phyloP scores from a whole-genome alignment of 78 protist genomes.

The Speleostelium caveatum region DNA sequence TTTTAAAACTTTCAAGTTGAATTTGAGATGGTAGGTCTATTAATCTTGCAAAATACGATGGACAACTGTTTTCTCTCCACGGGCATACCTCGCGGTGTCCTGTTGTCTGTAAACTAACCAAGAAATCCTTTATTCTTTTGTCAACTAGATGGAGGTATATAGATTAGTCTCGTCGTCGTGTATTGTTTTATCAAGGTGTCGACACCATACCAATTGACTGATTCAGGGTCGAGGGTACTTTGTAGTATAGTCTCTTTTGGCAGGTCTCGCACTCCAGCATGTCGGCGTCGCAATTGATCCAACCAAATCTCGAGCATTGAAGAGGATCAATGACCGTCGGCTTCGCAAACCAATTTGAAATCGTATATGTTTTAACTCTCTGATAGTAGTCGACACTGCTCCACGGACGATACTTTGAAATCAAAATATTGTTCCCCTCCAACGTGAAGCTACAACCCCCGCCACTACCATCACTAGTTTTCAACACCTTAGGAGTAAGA shows the following conservation, averaged over 20 bases:
- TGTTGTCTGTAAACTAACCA: neutral
- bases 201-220: slow-evolving; percentile 2
- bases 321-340: slow-evolving; percentile 53
- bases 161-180: no score
- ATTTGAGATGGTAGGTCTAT: slow-evolving; percentile 37
- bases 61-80: slow-evolving; percentile 77
- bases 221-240: slow-evolving; percentile 2
- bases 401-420: slow-evolving; percentile 46
- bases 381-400: slow-evolving; percentile 34
- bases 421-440: neutral
- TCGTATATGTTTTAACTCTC: slow-evolving; percentile 33
- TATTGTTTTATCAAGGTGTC: no score
- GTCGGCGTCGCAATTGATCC: slow-evolving; percentile 72
- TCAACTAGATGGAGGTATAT: neutral
- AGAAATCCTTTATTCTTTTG: slow-evolving; percentile 22
- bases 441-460: neutral
- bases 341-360: slow-evolving; percentile 68
- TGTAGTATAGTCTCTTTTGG: slow-evolving; percentile 38
- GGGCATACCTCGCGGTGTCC: slow-evolving; percentile 68
- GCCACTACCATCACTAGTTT: neutral
- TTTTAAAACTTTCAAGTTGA: slow-evolving; percentile 18
- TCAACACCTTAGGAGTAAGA: neutral
- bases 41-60: slow-evolving; percentile 49
- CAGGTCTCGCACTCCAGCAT: slow-evolving; percentile 69
- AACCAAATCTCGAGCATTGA: slow-evolving; percentile 70